A percentile compares a stretch with the other conserved stretches of the same genome.
Conservation (phyloP, 352 stramenopile species). For the Globisporangium canariense region DNA sequence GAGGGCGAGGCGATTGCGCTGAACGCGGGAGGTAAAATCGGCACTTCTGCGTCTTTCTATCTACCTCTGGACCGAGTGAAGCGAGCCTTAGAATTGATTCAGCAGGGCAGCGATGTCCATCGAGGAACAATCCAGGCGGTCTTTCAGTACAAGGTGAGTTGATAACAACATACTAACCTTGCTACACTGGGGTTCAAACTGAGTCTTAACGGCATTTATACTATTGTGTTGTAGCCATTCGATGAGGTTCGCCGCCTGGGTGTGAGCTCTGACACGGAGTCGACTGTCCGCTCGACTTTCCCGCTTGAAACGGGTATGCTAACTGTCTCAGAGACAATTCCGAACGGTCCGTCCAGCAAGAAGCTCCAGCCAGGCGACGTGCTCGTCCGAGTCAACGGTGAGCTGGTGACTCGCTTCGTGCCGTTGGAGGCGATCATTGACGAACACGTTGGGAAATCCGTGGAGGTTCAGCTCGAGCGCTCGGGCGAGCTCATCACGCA, state of each 20-base stretch:
- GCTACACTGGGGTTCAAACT: too few relatives aligned
- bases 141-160: slow-evolving; percentile 79
- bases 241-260: slow-evolving; percentile 88
- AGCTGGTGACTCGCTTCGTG: slow-evolving; percentile 85
- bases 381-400: slow-evolving; percentile 77
- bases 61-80: slow-evolving; percentile 88
- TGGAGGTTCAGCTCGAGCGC: slow-evolving; percentile 82
- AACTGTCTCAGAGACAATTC: slow-evolving; percentile 85
- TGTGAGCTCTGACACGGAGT: slow-evolving; percentile 72
- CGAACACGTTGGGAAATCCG: slow-evolving; percentile 56
- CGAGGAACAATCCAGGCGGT: slow-evolving; percentile 88
- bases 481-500: slow-evolving; percentile 64
- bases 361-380: slow-evolving; percentile 89
- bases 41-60: slow-evolving; percentile 88
- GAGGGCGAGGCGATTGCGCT: slow-evolving; percentile 87
- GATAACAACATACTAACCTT: background rate
- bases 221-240: slow-evolving; percentile 49
- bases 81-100: slow-evolving; percentile 80
- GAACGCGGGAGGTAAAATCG: slow-evolving; percentile 89
- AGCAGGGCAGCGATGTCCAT: slow-evolving; percentile 60
- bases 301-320: slow-evolving; percentile 89
- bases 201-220: background rate
- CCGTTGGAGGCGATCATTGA: slow-evolving; percentile 83
- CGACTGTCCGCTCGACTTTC: slow-evolving; percentile 67
- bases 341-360: slow-evolving; percentile 64